phyloP scores from a whole-genome alignment of 352 stramenopile genomes.

The Phytophthora citrophthora region DNA sequence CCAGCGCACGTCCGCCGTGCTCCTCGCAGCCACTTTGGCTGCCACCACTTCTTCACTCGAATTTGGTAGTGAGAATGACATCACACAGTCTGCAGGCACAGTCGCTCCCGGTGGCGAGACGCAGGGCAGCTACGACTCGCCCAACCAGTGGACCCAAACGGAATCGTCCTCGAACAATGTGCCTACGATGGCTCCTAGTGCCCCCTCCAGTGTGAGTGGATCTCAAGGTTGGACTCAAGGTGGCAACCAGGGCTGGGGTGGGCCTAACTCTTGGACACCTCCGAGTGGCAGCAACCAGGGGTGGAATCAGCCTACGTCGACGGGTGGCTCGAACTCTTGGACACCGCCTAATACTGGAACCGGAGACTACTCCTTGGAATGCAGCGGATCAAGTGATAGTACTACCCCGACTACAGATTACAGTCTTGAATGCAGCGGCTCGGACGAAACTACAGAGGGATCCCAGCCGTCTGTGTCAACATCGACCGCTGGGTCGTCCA shows the following conservation, averaged over 20 bases:
- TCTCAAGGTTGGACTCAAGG: conserved; percentile 10
- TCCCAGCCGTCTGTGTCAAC: conserved; percentile 4
- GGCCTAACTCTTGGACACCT: no score
- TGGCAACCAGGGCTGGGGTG: no score
- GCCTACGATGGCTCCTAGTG: conserved; percentile 8
- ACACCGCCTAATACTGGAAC: neutral
- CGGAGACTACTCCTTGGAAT: conserved; percentile 9
- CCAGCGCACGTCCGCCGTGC: conserved; percentile 13
- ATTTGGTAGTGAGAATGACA: conserved; percentile 20
- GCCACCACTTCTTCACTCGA: conserved; percentile 14
- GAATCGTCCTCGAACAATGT: conserved; percentile 22
- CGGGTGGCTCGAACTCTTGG: no score
- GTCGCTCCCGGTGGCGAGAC: conserved; percentile 9
- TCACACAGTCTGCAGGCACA: conserved; percentile 17
- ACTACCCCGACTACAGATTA: neutral
- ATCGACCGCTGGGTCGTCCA: conserved; percentile 6
- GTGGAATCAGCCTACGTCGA: no score
- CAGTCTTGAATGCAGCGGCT: conserved; percentile 25
- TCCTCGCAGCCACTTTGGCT: conserved; percentile 17
- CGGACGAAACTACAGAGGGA: conserved; percentile 5
- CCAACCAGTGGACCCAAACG: conserved; percentile 22
- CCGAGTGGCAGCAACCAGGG: no score
- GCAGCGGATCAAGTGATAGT: conserved; percentile 15
- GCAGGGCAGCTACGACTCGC: conserved; percentile 8
- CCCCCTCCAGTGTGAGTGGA: conserved; percentile 7